These are phyloP conservation scores for Biscogniauxia mediterranea DNA, from an alignment of 2,329 filamentous ascomycete genomes.

Conservation along the genomic window DNA sequence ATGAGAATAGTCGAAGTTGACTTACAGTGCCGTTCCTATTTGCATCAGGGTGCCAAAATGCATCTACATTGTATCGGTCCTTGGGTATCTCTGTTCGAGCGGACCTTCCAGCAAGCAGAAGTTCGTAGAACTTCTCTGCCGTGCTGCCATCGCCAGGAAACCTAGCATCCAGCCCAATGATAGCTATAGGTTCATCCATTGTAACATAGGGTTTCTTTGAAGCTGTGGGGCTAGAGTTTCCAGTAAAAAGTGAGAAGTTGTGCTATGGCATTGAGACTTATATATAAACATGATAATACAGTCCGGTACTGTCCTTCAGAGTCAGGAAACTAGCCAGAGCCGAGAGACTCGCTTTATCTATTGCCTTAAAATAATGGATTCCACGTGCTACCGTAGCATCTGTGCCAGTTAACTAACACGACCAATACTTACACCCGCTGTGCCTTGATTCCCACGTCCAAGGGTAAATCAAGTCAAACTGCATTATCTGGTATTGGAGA, in stretches of 20 bases:
- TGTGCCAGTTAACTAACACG: background rate
- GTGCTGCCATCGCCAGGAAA: constrained; percentile 29
- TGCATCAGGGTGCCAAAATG: constrained; percentile 31
- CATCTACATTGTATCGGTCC: constrained; percentile 31
- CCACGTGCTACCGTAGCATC: background rate
- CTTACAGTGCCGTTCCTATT: constrained; percentile 28
- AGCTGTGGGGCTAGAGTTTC: no score
- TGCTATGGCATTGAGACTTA: background rate
- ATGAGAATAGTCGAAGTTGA: background rate
- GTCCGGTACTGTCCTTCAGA: background rate
- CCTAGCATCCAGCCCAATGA: constrained; percentile 27
- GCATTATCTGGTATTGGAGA: background rate
- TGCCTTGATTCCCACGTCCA: background rate
- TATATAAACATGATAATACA: background rate
- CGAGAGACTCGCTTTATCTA: background rate
- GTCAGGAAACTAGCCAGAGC: background rate
- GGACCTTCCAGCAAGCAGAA: constrained; percentile 28
- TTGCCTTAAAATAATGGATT: background rate
- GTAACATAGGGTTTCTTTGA: background rate
- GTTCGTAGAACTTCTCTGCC: constrained; percentile 28
- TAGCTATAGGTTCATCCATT: constrained; percentile 26
- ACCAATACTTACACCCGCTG: background rate
- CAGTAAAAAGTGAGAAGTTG: no score
- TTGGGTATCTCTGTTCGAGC: constrained; percentile 26
- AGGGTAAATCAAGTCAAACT: background rate